Evolutionary conservation across 108 stramenopile genomes (phyloP), one percentile per base, ranked within the genome.

Genomic region (Discostella stelligeroides): DNA sequence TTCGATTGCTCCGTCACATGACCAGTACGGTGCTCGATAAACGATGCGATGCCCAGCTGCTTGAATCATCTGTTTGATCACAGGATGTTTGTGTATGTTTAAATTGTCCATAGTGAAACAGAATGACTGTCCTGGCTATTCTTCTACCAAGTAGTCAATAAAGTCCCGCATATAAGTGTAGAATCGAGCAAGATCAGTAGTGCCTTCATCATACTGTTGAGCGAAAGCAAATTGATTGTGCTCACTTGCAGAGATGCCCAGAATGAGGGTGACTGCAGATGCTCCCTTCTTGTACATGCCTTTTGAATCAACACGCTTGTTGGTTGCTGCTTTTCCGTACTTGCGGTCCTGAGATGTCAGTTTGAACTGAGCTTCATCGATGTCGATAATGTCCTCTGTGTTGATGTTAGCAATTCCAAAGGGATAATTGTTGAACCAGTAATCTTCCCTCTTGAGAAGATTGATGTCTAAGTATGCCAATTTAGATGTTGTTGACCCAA

Each of bases 91-190:
- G 74, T 75, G 74, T 13, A 68, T 28, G 28, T 68, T 68, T 9
- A 75, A 27, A 29, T 75, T 75, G 39, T 75, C 74, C 60, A 75
- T 68, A 5, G 66, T 75, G 27, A 75, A 75, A 29, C 23, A 7
- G n/a, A 64, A 65, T 7, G 39, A 23, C 46, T 43, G 27, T 1
- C 63, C 63, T 4, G 40, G 55, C 15, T 49, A 43, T 5, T 45
- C 30, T 0, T 18, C 28, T 2, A 14, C 56, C 13, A 73, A 37
- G 20, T 45, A 54, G 13, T 64, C 55, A 39, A 56, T 45, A 3
- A 73, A 47, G 15, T 43, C 54, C 14, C 4, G 2, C 50, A 73
- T 73, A 45, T 47, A 73, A 21, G 21, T 18, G 42, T 61, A 73
- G 49, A 73, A 73, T 47, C 55, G 38, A 5, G 4, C 34, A 2